phyloP scores from a whole-genome alignment of 495 filamentous ascomycete species.

The Aspergillus heteromorphus region DNA sequence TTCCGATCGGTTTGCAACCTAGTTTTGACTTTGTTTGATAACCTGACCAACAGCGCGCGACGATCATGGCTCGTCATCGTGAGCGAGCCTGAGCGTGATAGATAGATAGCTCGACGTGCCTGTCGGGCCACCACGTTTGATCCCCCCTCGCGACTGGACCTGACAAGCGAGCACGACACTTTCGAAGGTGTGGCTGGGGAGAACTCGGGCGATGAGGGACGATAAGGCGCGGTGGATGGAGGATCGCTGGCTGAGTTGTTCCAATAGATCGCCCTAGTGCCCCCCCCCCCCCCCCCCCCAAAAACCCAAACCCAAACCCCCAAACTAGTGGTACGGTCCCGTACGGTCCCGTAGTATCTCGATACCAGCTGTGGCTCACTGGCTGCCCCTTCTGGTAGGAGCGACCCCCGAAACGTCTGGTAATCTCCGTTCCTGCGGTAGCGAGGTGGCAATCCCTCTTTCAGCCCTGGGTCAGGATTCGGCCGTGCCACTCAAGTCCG shows the following conservation, averaged over 20 bases:
- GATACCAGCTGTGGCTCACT: too few species aligned
- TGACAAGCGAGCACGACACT: too few species aligned
- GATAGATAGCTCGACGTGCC: neutral
- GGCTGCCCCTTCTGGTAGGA: too few species aligned
- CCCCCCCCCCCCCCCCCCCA: neutral
- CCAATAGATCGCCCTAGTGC: slow-evolving; percentile 4
- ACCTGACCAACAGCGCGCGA: neutral
- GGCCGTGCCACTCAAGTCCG: neutral
- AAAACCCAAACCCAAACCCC: too few species aligned
- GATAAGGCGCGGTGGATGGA: neutral
- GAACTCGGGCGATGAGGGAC: neutral
- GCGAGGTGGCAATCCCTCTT: neutral
- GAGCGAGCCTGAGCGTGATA: neutral
- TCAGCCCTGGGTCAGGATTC: neutral
- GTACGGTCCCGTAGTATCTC: neutral
- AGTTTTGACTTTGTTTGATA: neutral
- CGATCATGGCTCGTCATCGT: neutral
- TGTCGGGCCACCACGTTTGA: neutral
- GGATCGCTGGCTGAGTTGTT: neutral
- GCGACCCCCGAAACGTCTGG: too few species aligned
- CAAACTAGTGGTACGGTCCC: too few species aligned
- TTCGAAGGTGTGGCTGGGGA: neutral
- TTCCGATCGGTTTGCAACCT: neutral
- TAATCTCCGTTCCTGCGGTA: neutral
- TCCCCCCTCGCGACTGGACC: neutral